These are phyloP conservation scores for Lasiodiplodia sp. DNA, from an alignment of 2,329 filamentous ascomycete species.

Conservation along the genomic window DNA sequence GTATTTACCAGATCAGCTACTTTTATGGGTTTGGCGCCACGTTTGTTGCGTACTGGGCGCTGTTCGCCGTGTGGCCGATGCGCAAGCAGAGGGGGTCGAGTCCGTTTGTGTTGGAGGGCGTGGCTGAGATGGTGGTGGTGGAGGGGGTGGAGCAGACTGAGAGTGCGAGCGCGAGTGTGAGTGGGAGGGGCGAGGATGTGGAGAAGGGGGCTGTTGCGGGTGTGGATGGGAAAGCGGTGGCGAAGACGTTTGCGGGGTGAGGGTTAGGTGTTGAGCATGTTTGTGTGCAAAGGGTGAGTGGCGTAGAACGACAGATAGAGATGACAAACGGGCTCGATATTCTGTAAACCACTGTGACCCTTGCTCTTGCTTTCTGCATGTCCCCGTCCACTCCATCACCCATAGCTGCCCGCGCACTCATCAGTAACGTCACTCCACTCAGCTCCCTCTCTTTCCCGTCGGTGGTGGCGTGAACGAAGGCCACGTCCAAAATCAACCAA, in stretches of 20 bases:
- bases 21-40: constrained; percentile 23
- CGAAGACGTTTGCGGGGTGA: constrained; percentile 7
- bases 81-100: neutral
- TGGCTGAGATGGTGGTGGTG: neutral
- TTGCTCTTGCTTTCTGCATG: no score
- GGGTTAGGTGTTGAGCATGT: neutral
- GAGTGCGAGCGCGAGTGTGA: neutral
- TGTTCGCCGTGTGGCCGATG: constrained; percentile 2
- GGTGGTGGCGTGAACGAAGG: no score
- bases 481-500: no score
- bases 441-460: no score
- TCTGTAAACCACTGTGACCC: no score
- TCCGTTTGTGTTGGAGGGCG: constrained; percentile 17
- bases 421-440: no score
- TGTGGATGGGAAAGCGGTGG: neutral
- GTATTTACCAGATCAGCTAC: constrained; percentile 16
- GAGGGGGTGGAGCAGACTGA: neutral
- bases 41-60: neutral
- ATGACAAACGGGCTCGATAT: no score
- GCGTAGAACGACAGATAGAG: no score
- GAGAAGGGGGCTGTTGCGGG: neutral
- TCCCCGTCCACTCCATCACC: no score
- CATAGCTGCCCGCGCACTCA: no score
- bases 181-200: neutral
- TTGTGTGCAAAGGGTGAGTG: no score